phyloP scores from a whole-genome alignment of 805 yeast species.

The Metschnikowia lochheadii region DNA sequence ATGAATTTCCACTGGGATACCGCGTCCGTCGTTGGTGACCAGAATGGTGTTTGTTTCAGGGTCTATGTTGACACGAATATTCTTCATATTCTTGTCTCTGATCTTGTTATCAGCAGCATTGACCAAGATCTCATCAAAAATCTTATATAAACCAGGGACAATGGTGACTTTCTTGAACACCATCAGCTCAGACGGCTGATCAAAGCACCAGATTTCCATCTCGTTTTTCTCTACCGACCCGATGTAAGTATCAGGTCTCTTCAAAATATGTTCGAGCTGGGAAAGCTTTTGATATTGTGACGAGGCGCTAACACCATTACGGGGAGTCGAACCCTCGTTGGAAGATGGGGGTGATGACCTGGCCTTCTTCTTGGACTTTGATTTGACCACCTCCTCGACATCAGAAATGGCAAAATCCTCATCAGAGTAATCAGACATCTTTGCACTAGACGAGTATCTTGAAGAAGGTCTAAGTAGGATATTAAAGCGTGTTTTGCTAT shows the following conservation, averaged over 20 bases:
- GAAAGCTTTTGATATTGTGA: constrained; percentile 90
- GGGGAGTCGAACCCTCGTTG: constrained; percentile 12
- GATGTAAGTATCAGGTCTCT: constrained; percentile 96
- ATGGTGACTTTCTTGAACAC: constrained; percentile 61
- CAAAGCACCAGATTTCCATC: constrained; percentile 81
- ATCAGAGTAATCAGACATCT: constrained; percentile 14
- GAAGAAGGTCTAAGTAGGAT: not conserved
- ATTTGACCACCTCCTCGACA: constrained; percentile 8
- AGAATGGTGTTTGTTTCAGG: constrained; percentile 69
- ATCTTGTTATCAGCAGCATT: constrained; percentile 99
- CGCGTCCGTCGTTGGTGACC: constrained; percentile 89
- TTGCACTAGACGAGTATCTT: not conserved
- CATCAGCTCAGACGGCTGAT: constrained; percentile 43
- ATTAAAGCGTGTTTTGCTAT: not conserved
- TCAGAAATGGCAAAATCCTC: constrained; percentile 8
- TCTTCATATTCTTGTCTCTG: constrained; percentile 87
- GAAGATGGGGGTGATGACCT: constrained; percentile 15
- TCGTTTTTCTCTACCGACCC: constrained; percentile 88
- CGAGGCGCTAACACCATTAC: constrained; percentile 37
- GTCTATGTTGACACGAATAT: constrained; percentile 77
- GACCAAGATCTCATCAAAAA: constrained; percentile 94
- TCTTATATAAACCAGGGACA: constrained; percentile 95
- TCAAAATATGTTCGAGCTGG: constrained; percentile 91
- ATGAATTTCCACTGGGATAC: constrained; percentile 94
- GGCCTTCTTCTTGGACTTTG: constrained; percentile 9